A percentile compares a stretch with the other conserved stretches of the same genome.
Conservation (phyloP, 2,329 filamentous ascomycete genomes). For the Ophiostoma montium region DNA sequence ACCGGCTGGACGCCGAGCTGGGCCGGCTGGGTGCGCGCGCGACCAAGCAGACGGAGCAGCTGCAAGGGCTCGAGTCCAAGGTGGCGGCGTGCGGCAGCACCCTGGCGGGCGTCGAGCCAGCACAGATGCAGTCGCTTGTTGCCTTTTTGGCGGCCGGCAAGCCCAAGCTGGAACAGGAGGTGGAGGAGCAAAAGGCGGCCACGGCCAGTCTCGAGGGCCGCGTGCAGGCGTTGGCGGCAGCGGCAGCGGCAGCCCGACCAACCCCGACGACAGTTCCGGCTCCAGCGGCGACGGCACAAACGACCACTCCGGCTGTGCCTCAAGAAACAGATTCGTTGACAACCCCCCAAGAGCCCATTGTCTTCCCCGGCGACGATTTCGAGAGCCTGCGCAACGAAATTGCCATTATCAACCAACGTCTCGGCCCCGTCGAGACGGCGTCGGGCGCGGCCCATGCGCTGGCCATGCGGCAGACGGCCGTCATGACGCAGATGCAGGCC, state of each 20-base stretch:
- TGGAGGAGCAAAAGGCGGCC: background rate
- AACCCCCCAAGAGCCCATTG: too few relatives aligned
- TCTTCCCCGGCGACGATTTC: slow-evolving; percentile 13
- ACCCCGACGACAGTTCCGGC: background rate
- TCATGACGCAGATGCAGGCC: background rate
- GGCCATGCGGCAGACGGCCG: background rate
- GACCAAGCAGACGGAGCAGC: background rate
- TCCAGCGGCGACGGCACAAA: background rate
- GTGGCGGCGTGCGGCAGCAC: background rate
- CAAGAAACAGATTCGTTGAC: too few relatives aligned
- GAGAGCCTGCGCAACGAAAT: slow-evolving; percentile 9
- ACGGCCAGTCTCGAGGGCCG: background rate
- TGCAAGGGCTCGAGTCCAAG: background rate
- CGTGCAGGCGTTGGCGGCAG: background rate
- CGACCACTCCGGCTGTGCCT: too few relatives aligned
- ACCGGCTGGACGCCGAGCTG: background rate
- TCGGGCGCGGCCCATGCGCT: background rate
- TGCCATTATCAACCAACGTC: slow-evolving; percentile 4
- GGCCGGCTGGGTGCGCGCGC: background rate
- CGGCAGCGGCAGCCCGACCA: background rate
- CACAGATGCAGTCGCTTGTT: background rate
- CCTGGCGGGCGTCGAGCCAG: slow-evolving; percentile 3
- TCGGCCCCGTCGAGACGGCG: background rate
- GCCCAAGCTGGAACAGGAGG: background rate
- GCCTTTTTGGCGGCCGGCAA: slow-evolving; percentile 2